Base-by-base conservation (phyloP, 768 basidiomycete genomes). In the Psilocybe tampanensis region DNA sequence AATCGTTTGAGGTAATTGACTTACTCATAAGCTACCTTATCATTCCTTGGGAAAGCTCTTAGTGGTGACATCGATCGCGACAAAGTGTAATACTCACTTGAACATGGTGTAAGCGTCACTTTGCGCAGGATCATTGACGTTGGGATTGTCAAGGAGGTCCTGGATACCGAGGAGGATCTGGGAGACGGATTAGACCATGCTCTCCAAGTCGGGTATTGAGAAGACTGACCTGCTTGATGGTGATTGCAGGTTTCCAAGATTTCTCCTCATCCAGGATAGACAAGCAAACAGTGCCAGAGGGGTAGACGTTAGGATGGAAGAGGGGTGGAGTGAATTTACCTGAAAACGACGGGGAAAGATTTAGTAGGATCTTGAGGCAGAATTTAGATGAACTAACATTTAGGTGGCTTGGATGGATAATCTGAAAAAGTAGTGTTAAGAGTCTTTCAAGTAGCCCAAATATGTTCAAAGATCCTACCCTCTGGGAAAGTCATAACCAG, bases 241-340 rank as follows among this genome's bases (percentile, higher is more conserved):
- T 98, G 65, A 99, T 98, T 7, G 95, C 92, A 22, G 97, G 95
- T 70, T 98, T 98, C 97, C 97, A 99, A 1, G 89, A 89, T 72
- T 99, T 98, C 74, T 99, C 97, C 70, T 99, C 97, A 67, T 98
- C 96, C 52, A 99, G 76, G 67, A 99, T 99, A 11, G 95, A 98
- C 24, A 99, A 79, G 72, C 96, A 98, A 44, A 98, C 95, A 18
- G 97, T 99, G 22, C 97, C 97, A 26, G 96, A 98, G 0, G 97
- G 97, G 69, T 98, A 99, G 53, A 99, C 95, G 69, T 98, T 98
- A 23, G 96, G 95, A 70, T 99, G 96, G 78, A 98, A 98, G 47
- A 98, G 78, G 33, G 96, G 89, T 2, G 96, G 97, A 1, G 86
- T 79, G 75, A 98, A 98, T 88, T 98, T 98, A 79, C 95, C 95